phyloP scores from a whole-genome alignment of 176 grass and related monocot genomes.

The Calamus simplicifolius region DNA sequence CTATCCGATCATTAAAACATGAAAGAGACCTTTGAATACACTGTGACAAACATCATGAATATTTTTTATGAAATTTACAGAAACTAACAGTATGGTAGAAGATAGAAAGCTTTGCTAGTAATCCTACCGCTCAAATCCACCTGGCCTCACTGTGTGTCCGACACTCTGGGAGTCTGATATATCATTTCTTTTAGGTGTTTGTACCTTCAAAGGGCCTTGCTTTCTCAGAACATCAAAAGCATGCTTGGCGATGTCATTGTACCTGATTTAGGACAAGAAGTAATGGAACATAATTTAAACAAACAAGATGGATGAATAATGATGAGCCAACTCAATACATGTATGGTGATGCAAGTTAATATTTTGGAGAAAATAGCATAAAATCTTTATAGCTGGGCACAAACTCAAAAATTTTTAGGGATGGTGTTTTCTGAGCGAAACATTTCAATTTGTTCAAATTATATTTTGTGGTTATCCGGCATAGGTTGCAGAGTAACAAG shows the following conservation, averaged over 20 bases:
- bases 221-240: constrained; percentile 80
- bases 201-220: constrained; percentile 24
- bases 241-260: constrained; percentile 91
- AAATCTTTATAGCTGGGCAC: too few species aligned
- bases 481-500: too few species aligned
- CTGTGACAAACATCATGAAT: not conserved
- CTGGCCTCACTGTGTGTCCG: constrained; percentile 7
- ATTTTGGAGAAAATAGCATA: too few species aligned
- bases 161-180: constrained; percentile 27
- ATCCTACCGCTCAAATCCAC: constrained; percentile 79
- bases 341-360: too few species aligned
- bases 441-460: too few species aligned
- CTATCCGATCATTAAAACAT: constrained; percentile 15
- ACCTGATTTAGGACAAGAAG: constrained; percentile 49
- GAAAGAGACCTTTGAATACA: too few species aligned
- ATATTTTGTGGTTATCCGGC: too few species aligned
- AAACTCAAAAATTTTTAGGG: too few species aligned
- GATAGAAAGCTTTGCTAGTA: not conserved
- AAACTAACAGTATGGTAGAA: constrained; percentile 1
- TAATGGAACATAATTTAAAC: constrained; percentile 5
- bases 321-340: too few species aligned
- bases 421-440: too few species aligned
- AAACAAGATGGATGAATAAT: too few species aligned
- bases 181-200: constrained; percentile 26
- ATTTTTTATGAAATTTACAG: not conserved